Evolutionary conservation across 2,329 filamentous ascomycete species (phyloP).

Genomic region (Epichloe uncinata): DNA sequence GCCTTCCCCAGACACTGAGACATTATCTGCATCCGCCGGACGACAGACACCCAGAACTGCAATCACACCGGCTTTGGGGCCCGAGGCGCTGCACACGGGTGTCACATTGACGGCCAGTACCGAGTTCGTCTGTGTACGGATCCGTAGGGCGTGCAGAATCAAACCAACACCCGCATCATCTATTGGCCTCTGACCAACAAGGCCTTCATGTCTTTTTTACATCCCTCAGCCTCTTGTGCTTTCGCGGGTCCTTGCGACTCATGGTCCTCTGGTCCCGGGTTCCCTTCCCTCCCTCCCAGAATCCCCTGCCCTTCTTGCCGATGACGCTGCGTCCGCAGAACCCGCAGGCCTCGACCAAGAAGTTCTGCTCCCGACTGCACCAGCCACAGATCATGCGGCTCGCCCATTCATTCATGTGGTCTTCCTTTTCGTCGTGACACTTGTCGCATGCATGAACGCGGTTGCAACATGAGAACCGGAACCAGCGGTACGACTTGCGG

Average conservation of each 20-base stretch:
- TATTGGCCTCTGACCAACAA: too few species aligned
- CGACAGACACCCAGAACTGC: too few species aligned
- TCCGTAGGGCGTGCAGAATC: too few species aligned
- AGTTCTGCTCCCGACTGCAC: constrained; percentile 71
- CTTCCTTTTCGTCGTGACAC: constrained; percentile 61
- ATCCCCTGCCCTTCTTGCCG: constrained; percentile 52
- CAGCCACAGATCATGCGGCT: constrained; percentile 73
- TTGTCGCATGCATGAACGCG: constrained; percentile 49
- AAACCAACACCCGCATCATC: too few species aligned
- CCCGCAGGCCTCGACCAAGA: constrained; percentile 59
- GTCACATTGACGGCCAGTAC: neutral
- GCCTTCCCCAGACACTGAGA: neutral
- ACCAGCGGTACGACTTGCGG: constrained; percentile 47
- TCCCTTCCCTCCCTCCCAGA: constrained; percentile 80
- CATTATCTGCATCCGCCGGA: neutral
- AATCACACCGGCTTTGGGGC: too few species aligned
- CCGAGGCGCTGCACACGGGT: too few species aligned
- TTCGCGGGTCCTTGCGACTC: constrained; percentile 64
- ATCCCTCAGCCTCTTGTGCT: constrained; percentile 48
- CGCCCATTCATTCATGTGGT: constrained; percentile 69
- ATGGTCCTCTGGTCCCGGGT: constrained; percentile 59
- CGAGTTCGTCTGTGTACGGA: neutral
- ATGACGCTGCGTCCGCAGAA: constrained; percentile 61
- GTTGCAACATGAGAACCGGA: constrained; percentile 49
- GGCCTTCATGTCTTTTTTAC: neutral